Conservation (phyloP, 2,329 filamentous ascomycete genomes). For the Ramularia endophylla region DNA sequence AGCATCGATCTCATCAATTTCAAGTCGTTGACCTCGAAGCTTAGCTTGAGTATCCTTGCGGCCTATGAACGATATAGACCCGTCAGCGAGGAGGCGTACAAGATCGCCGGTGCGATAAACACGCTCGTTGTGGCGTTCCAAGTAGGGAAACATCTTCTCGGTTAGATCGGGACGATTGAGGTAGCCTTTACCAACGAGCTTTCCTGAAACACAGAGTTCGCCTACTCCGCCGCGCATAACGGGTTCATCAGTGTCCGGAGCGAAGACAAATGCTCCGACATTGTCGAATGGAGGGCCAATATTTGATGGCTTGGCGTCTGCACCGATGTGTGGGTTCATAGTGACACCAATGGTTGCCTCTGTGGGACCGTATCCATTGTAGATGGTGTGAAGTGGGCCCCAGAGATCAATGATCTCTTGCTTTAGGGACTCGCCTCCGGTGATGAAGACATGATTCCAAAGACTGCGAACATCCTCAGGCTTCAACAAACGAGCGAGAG, state of each 20-base stretch:
- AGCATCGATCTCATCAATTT: constrained; percentile 87
- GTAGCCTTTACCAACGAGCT: constrained; percentile 84
- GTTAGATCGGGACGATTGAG: constrained; percentile 76
- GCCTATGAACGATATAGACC: constrained; percentile 80
- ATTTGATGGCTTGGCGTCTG: constrained; percentile 74
- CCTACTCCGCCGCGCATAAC: constrained; percentile 75
- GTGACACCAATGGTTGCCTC: constrained; percentile 92
- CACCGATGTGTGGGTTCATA: constrained; percentile 75
- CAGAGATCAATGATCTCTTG: constrained; percentile 84
- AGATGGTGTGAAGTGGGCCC: constrained; percentile 74
- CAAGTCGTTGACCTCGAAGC: constrained; percentile 78
- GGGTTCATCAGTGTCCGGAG: constrained; percentile 61
- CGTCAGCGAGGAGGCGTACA: constrained; percentile 72
- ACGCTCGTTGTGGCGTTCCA: constrained; percentile 42
- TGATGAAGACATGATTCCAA: constrained; percentile 83
- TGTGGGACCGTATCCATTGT: constrained; percentile 87
- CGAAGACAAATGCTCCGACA: constrained; percentile 75
- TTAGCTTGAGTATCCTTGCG: constrained; percentile 90
- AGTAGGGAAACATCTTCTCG: constrained; percentile 63
- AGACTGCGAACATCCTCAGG: constrained; percentile 76
- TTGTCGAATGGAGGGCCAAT: constrained; percentile 85
- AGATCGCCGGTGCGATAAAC: constrained; percentile 88
- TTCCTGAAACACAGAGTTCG: constrained; percentile 82
- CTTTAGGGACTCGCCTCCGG: constrained; percentile 80
- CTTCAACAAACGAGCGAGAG: constrained; percentile 69